phyloP scores from a whole-genome alignment of 106 monocot genomes.

The Dendrobium officinale region DNA sequence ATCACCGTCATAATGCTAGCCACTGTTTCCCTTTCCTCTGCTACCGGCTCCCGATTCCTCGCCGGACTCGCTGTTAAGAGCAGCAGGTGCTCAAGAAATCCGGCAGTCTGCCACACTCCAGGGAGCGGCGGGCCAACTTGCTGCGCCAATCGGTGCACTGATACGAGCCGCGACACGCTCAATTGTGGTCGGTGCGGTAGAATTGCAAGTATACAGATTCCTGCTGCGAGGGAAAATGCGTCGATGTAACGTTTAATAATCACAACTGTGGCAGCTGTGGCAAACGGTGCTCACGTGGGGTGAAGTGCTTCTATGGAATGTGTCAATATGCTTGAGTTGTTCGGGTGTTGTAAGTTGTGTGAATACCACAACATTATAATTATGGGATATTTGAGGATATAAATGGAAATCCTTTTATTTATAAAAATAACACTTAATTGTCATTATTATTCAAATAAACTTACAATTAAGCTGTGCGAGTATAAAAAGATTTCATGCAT shows the following conservation, averaged over 20 bases:
- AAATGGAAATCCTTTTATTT: no score
- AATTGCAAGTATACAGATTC: constrained; percentile 23
- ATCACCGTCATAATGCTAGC: not conserved
- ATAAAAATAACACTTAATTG: not conserved
- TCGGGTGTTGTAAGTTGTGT: not conserved
- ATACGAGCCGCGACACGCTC: not conserved
- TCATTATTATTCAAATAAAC: no score
- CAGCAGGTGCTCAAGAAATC: constrained; percentile 6
- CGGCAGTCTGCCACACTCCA: not conserved
- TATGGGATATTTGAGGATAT: no score
- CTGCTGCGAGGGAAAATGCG: constrained; percentile 16
- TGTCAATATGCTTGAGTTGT: constrained; percentile 12
- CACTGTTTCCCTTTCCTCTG: not conserved
- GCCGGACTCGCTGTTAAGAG: not conserved
- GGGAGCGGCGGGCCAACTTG: constrained; percentile 2
- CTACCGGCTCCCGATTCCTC: not conserved
- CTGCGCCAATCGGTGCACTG: constrained; percentile 1
- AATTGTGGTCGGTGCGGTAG: constrained; percentile 16
- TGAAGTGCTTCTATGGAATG: constrained; percentile 8
- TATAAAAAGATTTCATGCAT: no score
- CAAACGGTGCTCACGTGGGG: not conserved
- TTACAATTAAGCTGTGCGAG: no score
- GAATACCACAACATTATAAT: no score
- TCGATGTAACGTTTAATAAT: constrained; percentile 2
- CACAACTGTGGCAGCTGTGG: constrained; percentile 13